Evolutionary conservation across 345 rosid genomes (phyloP).

Genomic region (Geranium rotundifolium): DNA sequence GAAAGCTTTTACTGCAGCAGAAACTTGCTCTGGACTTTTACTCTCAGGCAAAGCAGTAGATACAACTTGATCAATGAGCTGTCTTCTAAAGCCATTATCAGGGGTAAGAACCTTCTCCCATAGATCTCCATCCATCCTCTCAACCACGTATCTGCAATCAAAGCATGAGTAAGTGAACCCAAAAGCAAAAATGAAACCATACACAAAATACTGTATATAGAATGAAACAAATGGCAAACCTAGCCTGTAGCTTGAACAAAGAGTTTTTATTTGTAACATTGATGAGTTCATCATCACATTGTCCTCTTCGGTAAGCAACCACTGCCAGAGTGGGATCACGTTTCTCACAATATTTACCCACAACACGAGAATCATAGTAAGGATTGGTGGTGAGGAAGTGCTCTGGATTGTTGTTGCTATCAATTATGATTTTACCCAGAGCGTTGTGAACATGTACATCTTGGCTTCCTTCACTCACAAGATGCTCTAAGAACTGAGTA

Average conservation of each 20-base stretch:
- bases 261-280: constrained; percentile 96
- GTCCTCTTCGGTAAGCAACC: constrained; percentile 94
- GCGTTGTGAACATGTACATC: constrained; percentile 99
- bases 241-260: constrained; percentile 91
- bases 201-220: constrained; percentile 1
- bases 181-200: constrained; percentile 3
- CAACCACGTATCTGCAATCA: constrained; percentile 80
- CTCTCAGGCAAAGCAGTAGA: constrained; percentile 79
- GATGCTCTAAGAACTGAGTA: constrained; percentile 98
- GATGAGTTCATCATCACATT: constrained; percentile 93
- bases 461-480: constrained; percentile 99
- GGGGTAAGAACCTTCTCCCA: constrained; percentile 97
- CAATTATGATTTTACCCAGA: constrained; percentile 96
- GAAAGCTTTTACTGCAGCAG: constrained; percentile 40
- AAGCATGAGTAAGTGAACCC: constrained; percentile 15
- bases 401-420: constrained; percentile 97
- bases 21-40: constrained; percentile 29
- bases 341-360: constrained; percentile 55
- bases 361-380: constrained; percentile 39
- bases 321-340: constrained; percentile 99
- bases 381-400: constrained; percentile 43
- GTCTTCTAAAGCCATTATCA: constrained; percentile 76
- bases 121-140: constrained; percentile 96
- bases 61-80: constrained; percentile 93
- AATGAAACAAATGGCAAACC: constrained; percentile 34